Base-by-base conservation (phyloP, 495 filamentous ascomycete species). In the Usnea hakonensis region DNA sequence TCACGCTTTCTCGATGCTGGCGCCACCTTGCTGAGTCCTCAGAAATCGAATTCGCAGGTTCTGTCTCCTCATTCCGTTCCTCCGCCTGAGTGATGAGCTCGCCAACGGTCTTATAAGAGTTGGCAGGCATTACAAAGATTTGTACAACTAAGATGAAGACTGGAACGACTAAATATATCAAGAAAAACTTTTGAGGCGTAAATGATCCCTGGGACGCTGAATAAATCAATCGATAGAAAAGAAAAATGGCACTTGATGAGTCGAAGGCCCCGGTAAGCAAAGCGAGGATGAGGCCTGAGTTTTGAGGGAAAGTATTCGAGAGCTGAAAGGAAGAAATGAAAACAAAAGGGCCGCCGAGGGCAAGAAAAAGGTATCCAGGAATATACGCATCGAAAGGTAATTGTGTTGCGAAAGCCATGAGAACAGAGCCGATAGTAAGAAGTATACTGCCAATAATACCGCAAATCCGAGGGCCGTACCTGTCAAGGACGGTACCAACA, bases 271-370 rank as follows among this genome's bases (percentile, higher is more conserved):
- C 87, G 6, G 87, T 90, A 1, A 90, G 77, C 0, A 88, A 70
- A 0, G 87, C 85, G 8, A 90, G 82, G 55, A 90, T 85, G 2
- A 84, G 72, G 3, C 87, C 87, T 0, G 85, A 84, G 69, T 86
- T 74, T 61, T 74, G 77, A 2, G 87, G 87, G 64, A 90, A 89
- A 0, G 87, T 84, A 67, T 90, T 88, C 41, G 83, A 83, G 46
- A 90, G 81, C 68, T 88, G 86, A 65, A 88, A 90, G 9, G 82
- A 84, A 1, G 86, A 81, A 28, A 89, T 85, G 69, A 90, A 89
- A 35, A 88, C 77, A 67, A 87, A 88, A 0, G 86, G 85, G 0
- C 86, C 87, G 40, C 83, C 86, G 21, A 88, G 75, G 9, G 85
- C 83, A 0, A 89, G 75, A 61, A 88, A 80, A 55, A 88, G 75